Base-by-base conservation (phyloP, 2,329 filamentous ascomycete genomes). In the Epichloe bromicola region DNA sequence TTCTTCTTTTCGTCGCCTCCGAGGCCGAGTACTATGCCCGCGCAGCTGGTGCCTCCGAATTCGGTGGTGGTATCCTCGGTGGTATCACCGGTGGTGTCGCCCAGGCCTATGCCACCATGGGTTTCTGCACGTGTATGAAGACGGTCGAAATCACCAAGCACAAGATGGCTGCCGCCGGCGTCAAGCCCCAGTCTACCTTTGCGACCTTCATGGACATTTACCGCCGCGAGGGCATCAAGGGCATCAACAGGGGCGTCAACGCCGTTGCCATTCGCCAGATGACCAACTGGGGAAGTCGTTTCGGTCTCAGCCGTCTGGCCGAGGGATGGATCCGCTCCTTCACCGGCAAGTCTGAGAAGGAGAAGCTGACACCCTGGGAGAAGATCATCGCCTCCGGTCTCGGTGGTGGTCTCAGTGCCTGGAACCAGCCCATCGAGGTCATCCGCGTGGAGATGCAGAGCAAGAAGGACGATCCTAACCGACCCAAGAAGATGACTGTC, bases 51-150 rank as follows among this genome's bases (percentile, higher is more conserved):
- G 91, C 89, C 56, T 81, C 78, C 63, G 85, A 94, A 70, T 97
- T 98, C 70, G 76, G 86, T 48, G 82, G 83, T 60, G 93, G 93
- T 66, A 97, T 98, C 73, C 67, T 77, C 34, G 93, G 93, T 64
- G 93, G 93, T 70, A 88, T 98, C 76, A 79, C 83, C 20, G 93
- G 93, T 67, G 93, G 93, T 78, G 83, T 98, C 53, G 93, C 91
- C 45, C 93, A 98, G 75, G 93, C 93, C 54, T 98, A 98, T 70
- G 93, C 93, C 59, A 98, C 93, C 68, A 98, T 98, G 91, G 93
- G 93, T 60, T 98, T 98, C 83, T 98, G 93, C 74, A 98, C 93
- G 55, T 98, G 93, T 81, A 98, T 98, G 93, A 98, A 98, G 83
- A 98, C 93, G 57, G 93, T 97, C 59, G 93, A 98, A 73, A 98